phyloP scores from a whole-genome alignment of 2,329 filamentous ascomycete genomes.

The Dactylellina haptotyla region DNA sequence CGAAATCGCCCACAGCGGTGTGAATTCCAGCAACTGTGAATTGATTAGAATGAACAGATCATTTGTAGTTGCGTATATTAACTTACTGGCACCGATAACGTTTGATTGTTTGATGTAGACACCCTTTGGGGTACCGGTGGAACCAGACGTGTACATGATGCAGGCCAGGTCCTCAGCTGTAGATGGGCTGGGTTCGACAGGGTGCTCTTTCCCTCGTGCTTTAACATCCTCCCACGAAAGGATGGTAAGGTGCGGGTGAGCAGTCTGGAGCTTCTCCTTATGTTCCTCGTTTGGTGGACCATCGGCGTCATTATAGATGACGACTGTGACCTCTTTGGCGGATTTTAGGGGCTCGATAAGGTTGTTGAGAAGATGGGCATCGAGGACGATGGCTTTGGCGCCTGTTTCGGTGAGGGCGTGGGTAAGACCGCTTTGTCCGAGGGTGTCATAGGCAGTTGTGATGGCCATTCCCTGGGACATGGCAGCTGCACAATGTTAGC shows the following conservation, averaged over 20 bases:
- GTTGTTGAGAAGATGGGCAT: constrained; percentile 77
- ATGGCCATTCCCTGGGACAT: constrained; percentile 87
- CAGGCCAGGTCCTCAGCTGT: constrained; percentile 82
- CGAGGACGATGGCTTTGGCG: constrained; percentile 84
- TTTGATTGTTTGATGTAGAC: constrained; percentile 82
- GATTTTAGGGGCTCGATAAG: constrained; percentile 69
- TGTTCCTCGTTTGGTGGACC: constrained; percentile 67
- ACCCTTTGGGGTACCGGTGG: constrained; percentile 88
- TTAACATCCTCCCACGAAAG: constrained; percentile 69
- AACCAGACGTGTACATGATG: constrained; percentile 87
- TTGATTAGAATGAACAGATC: constrained; percentile 38
- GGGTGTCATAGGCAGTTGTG: constrained; percentile 93
- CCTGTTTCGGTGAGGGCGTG: constrained; percentile 86
- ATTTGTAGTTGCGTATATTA: too few species aligned
- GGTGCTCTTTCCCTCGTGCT: constrained; percentile 73
- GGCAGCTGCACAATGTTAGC: constrained; percentile 64
- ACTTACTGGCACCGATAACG: constrained; percentile 79
- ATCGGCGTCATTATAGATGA: constrained; percentile 71
- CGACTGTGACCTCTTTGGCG: constrained; percentile 68
- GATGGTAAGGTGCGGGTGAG: constrained; percentile 67
- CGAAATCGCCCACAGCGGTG: constrained; percentile 78
- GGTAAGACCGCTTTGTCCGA: constrained; percentile 83
- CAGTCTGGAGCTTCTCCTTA: constrained; percentile 68
- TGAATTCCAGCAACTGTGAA: constrained; percentile 78
- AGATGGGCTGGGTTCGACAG: constrained; percentile 76